phyloP scores from a whole-genome alignment of 2,329 filamentous ascomycete species.

The Neoscytalidium dimidiatum region DNA sequence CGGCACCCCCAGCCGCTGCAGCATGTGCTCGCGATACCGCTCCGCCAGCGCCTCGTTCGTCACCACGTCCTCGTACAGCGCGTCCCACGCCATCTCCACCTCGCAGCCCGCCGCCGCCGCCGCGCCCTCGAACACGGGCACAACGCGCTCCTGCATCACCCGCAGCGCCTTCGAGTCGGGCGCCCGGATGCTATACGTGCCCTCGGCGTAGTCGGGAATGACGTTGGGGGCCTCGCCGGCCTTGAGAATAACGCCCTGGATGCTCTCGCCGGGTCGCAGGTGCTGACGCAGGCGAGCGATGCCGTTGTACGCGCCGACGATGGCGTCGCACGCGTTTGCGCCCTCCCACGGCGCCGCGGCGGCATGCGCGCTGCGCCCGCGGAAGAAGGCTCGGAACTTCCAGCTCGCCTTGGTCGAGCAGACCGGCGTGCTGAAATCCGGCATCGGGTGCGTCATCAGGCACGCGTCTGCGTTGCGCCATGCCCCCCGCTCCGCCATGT shows the following conservation, averaged over 20 bases:
- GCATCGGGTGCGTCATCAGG: constrained; percentile 41
- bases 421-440: constrained; percentile 48
- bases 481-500: constrained; percentile 45
- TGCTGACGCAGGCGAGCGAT: constrained; percentile 42
- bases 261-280: constrained; percentile 41
- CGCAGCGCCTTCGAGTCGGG: constrained; percentile 28
- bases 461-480: constrained; percentile 39
- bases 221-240: constrained; percentile 38
- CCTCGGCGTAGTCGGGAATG: constrained; percentile 42
- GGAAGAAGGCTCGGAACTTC: constrained; percentile 38
- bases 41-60: constrained; percentile 8
- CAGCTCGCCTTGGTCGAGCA: constrained; percentile 48
- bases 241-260: constrained; percentile 35
- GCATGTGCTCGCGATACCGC: constrained; percentile 5
- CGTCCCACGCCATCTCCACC: constrained; percentile 13
- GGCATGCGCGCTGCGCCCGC: constrained; percentile 41
- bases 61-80: constrained; percentile 16
- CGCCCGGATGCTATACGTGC: constrained; percentile 40
- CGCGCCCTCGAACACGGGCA: constrained; percentile 51
- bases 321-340: constrained; percentile 35
- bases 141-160: constrained; percentile 32
- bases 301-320: constrained; percentile 24
- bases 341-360: constrained; percentile 34
- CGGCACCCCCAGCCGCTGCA: background rate
- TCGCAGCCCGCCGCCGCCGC: constrained; percentile 50